Conservation (phyloP, 75 land plant species). For the Pinus taeda region DNA sequence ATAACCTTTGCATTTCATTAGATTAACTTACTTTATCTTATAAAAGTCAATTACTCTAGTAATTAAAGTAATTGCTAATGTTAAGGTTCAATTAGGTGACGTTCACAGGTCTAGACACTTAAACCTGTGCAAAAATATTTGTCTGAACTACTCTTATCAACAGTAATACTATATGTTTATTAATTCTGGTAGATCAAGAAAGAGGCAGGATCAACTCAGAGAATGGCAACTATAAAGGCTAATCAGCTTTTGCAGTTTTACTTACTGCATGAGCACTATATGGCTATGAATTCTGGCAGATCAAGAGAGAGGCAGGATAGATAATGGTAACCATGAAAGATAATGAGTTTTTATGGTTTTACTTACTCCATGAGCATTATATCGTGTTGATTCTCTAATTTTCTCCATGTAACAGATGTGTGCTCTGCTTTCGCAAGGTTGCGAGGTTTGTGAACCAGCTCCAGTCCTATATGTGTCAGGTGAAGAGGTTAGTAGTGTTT, state of each 20-base stretch:
- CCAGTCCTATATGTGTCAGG: conserved; percentile 90
- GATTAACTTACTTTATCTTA: no score
- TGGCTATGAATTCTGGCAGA: background rate
- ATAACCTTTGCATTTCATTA: no score
- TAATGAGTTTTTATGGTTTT: background rate
- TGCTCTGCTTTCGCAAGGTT: conserved; percentile 59
- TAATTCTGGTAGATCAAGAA: background rate
- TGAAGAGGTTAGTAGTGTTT: conserved; percentile 71
- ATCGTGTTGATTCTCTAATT: background rate
- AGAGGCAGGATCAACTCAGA: background rate
- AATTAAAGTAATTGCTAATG: no score
- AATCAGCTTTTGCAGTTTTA: background rate
- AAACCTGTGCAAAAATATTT: no score
- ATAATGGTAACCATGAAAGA: background rate
- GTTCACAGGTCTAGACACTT: no score
- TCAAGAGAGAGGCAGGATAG: background rate
- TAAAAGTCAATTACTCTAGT: no score
- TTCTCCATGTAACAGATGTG: conserved; percentile 44
- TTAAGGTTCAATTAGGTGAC: no score
- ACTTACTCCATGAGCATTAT: background rate
- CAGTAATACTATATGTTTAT: background rate
- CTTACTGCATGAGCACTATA: background rate
- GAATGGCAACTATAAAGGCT: background rate
- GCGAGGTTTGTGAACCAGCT: conserved; percentile 20
- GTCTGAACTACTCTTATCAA: no score